Percentiles rank a stretch among this genome's conserved stretches.
Conservation (phyloP, 1,139 yeast genomes). For the Suhomyces terraborum region DNA sequence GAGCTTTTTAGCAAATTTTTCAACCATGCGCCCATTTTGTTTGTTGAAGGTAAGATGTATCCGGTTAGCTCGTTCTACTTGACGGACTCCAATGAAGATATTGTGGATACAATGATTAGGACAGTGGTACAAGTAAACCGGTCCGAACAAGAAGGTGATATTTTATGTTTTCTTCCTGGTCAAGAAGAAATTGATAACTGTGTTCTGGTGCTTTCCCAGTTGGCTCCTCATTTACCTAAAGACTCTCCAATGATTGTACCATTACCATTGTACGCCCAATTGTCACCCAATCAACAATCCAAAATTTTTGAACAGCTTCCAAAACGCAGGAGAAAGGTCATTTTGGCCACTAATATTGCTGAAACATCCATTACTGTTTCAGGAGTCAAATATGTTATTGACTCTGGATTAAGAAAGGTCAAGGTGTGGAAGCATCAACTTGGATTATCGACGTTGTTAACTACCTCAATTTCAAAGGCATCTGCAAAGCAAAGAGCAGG, state of each 20-base stretch:
- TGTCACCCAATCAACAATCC: slow-evolving; percentile 82
- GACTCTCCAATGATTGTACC: slow-evolving; percentile 78
- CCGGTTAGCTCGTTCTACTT: slow-evolving; percentile 77
- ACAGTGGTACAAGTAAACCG: slow-evolving; percentile 77
- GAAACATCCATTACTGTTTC: slow-evolving; percentile 96
- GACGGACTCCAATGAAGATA: slow-evolving; percentile 64
- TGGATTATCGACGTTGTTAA: slow-evolving; percentile 85
- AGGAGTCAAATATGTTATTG: slow-evolving; percentile 93
- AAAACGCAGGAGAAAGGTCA: slow-evolving; percentile 70
- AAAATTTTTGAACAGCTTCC: slow-evolving; percentile 68
- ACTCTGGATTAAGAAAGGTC: slow-evolving; percentile 88
- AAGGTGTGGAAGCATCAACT: slow-evolving; percentile 92
- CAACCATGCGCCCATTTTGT: slow-evolving; percentile 73
- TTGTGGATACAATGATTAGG: slow-evolving; percentile 77
- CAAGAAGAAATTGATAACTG: slow-evolving; percentile 96
- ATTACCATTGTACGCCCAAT: slow-evolving; percentile 88
- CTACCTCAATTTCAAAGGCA: slow-evolving; percentile 91
- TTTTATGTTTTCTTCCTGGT: slow-evolving; percentile 88
- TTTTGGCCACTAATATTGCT: slow-evolving; percentile 92
- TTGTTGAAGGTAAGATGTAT: slow-evolving; percentile 86
- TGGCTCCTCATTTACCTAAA: slow-evolving; percentile 67
- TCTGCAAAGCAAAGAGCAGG: slow-evolving; percentile 96
- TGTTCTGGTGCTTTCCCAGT: slow-evolving; percentile 58
- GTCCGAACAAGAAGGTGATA: slow-evolving; percentile 83
- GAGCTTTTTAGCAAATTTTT: slow-evolving; percentile 82